A percentile compares a stretch with the other conserved stretches of the same genome.
phyloP scores from a whole-genome alignment of 441 rosid species.

The Bocquillonia castaneifolia region DNA sequence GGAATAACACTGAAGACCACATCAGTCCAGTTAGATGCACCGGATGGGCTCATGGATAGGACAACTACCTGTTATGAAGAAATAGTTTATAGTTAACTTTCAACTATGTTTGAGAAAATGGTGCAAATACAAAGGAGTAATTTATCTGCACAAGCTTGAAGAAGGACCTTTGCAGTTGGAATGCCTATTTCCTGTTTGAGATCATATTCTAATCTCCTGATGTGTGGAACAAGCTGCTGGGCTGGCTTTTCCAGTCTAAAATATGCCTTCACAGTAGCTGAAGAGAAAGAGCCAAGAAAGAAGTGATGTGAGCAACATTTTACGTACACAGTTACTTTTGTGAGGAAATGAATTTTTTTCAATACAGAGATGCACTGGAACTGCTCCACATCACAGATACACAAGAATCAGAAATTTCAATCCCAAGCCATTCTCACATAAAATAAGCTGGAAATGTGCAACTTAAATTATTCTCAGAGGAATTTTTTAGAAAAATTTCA shows the following conservation, averaged over 20 bases:
- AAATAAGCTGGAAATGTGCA: neutral
- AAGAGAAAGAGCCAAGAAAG: slow-evolving; percentile 18
- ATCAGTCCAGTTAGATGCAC: slow-evolving; percentile 45
- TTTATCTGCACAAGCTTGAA: slow-evolving; percentile 9
- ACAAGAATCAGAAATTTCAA: neutral
- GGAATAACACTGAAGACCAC: slow-evolving; percentile 72
- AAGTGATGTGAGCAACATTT: slow-evolving; percentile 16
- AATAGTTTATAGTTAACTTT: slow-evolving; percentile 24
- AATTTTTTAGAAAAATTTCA: neutral
- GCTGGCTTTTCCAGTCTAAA: slow-evolving; percentile 55
- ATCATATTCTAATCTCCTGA: slow-evolving; percentile 52
- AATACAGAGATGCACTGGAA: neutral
- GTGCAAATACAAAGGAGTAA: neutral
- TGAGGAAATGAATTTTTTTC: neutral
- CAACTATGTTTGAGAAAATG: neutral
- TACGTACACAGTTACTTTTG: neutral
- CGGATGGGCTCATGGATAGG: slow-evolving; percentile 56
- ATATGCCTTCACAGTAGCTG: slow-evolving; percentile 64
- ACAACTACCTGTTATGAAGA: slow-evolving; percentile 55
- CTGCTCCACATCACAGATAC: neutral
- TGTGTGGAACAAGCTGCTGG: slow-evolving; percentile 40
- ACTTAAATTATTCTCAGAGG: neutral
- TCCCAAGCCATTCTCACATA: neutral
- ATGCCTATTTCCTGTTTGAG: slow-evolving; percentile 53
- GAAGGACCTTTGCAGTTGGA: slow-evolving; percentile 51